Conservation (phyloP, 148 eudicot species). For the Spergularia bocconei region DNA sequence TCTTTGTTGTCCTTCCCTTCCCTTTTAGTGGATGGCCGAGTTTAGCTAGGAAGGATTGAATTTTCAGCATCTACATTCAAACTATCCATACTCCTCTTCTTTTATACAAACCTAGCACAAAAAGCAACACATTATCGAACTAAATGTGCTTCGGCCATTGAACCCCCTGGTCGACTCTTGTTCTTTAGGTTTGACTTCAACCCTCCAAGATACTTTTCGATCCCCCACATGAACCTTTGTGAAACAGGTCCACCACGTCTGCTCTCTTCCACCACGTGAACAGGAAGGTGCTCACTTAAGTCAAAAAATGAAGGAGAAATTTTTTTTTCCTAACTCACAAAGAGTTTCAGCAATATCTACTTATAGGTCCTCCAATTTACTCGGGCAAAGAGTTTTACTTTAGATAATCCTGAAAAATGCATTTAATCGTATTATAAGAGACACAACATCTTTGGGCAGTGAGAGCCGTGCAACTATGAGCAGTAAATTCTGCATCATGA, state of each 20-base stretch:
- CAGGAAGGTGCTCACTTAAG: background rate
- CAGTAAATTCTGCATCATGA: conserved; percentile 5
- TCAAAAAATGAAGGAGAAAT: conserved; percentile 4
- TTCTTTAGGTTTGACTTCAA: background rate
- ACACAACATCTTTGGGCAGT: background rate
- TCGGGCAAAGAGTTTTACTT: background rate
- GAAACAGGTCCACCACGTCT: background rate
- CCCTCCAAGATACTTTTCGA: background rate
- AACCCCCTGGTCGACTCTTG: background rate
- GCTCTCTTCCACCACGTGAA: background rate
- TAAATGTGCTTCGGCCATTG: background rate
- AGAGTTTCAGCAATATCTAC: background rate
- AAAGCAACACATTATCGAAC: background rate
- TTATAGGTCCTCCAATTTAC: background rate
- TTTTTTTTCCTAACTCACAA: background rate
- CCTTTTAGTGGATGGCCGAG: background rate
- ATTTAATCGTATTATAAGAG: background rate
- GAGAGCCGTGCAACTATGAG: background rate
- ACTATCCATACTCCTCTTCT: background rate
- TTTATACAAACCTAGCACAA: background rate
- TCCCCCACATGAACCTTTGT: background rate
- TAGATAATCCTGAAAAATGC: background rate
- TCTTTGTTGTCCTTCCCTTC: background rate
- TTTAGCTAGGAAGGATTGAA: background rate
- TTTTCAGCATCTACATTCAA: background rate